These are phyloP conservation scores for Mariannaea sp. DNA, from an alignment of 2,329 filamentous ascomycete species.

Conservation along the genomic window DNA sequence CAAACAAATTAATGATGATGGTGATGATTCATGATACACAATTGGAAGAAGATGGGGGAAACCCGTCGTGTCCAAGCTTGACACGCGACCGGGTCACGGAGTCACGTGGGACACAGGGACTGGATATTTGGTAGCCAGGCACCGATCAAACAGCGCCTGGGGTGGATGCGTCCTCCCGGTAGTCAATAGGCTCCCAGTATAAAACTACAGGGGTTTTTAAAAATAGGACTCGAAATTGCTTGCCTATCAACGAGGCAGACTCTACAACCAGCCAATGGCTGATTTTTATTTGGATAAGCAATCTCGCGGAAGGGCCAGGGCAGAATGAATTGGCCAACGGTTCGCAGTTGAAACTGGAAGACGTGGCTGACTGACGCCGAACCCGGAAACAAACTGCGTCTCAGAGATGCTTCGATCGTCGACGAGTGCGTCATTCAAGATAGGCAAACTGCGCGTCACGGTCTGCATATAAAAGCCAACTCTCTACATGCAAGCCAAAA, in stretches of 20 bases:
- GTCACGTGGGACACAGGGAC: constrained; percentile 31
- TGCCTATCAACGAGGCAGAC: neutral
- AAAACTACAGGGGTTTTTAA: too few species aligned
- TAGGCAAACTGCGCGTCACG: neutral
- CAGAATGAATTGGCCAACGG: neutral
- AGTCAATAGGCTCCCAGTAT: too few species aligned
- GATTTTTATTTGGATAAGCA: neutral
- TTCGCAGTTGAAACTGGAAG: neutral
- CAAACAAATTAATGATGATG: constrained; percentile 33
- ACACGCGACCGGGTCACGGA: constrained; percentile 30
- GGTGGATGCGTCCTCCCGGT: neutral
- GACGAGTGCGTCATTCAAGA: neutral
- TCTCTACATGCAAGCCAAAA: too few species aligned
- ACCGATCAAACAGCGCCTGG: too few species aligned
- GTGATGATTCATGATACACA: constrained; percentile 9
- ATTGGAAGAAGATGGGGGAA: constrained; percentile 10
- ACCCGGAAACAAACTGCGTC: neutral
- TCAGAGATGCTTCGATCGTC: neutral
- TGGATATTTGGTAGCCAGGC: constrained; percentile 5
- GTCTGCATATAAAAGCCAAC: too few species aligned
- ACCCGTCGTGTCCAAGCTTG: constrained; percentile 9
- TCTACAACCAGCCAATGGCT: neutral
- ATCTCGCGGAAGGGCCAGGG: neutral
- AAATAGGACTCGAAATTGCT: neutral
- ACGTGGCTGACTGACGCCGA: neutral